Evolutionary conservation across 768 basidiomycete genomes (phyloP).

Genomic region (Psilocybe azurescens): DNA sequence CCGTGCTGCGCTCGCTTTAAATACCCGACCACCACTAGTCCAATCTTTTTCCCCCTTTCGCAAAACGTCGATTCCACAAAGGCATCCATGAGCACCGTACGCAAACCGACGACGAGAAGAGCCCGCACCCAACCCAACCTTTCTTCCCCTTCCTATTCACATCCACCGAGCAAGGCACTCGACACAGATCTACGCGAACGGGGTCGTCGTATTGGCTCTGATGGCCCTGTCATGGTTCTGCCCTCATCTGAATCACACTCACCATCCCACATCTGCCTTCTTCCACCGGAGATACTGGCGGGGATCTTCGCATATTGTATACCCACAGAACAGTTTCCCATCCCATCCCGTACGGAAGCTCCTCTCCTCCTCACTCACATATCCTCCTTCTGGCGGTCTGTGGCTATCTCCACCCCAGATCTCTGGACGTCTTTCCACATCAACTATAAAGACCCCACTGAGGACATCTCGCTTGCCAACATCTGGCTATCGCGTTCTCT

Average conservation of each 20-base stretch:
- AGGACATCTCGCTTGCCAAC: conserved; percentile 30
- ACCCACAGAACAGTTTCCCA: conserved; percentile 30
- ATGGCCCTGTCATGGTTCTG: not conserved
- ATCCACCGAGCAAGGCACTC: not conserved
- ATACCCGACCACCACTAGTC: not conserved
- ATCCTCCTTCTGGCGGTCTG: conserved; percentile 31
- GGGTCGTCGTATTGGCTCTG: conserved; percentile 11
- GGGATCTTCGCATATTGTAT: conserved; percentile 34
- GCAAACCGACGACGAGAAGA: conserved; percentile 6
- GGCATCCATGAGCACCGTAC: not conserved
- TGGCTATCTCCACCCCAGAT: conserved; percentile 31
- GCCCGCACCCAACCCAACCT: conserved; percentile 5
- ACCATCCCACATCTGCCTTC: conserved; percentile 23
- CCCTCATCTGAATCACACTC: conserved; percentile 4
- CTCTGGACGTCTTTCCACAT: conserved; percentile 37
- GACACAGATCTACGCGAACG: conserved; percentile 14
- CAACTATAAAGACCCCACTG: conserved; percentile 32
- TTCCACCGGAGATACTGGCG: conserved; percentile 36
- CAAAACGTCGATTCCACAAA: not conserved
- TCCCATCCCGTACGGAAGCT: conserved; percentile 28
- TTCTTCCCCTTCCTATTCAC: conserved; percentile 9
- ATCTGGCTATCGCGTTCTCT: conserved; percentile 35
- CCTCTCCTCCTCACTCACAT: conserved; percentile 35
- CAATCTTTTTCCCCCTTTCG: not conserved
- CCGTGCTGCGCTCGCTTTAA: conserved; percentile 7